Evolutionary conservation across 2,329 filamentous ascomycete genomes (phyloP).

Genomic region (Diaporthe nobilis): DNA sequence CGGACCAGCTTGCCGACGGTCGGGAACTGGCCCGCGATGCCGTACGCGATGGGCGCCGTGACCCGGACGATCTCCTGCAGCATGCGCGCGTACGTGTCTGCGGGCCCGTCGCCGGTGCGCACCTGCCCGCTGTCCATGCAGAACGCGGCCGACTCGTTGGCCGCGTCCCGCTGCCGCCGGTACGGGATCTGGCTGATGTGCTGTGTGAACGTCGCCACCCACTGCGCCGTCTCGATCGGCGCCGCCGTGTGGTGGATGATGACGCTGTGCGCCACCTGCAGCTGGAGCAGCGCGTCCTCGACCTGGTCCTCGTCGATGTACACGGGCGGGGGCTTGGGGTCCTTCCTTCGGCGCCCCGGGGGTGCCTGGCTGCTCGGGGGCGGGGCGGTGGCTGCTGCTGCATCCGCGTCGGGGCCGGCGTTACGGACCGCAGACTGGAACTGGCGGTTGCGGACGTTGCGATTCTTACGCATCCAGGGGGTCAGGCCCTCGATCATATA

Average conservation of each 20-base stretch:
- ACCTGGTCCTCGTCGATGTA: constrained; percentile 77
- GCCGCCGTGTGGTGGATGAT: constrained; percentile 78
- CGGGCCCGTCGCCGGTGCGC: constrained; percentile 73
- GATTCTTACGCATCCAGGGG: constrained; percentile 78
- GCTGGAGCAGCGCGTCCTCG: constrained; percentile 78
- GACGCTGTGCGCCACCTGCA: constrained; percentile 77
- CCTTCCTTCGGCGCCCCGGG: constrained; percentile 54
- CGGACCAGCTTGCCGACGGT: constrained; percentile 70
- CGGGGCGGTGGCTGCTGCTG: constrained; percentile 31
- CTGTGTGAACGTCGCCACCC: constrained; percentile 82
- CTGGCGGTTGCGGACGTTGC: constrained; percentile 75
- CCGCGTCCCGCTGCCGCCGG: constrained; percentile 66
- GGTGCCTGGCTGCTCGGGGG: constrained; percentile 45
- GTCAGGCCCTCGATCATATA: constrained; percentile 81
- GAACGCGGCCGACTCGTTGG: constrained; percentile 72
- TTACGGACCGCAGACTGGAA: constrained; percentile 76
- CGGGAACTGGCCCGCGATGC: constrained; percentile 73
- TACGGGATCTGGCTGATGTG: constrained; percentile 85
- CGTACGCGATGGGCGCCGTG: constrained; percentile 80
- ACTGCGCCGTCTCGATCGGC: constrained; percentile 76
- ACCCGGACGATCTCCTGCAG: constrained; percentile 81
- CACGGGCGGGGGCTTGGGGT: constrained; percentile 54
- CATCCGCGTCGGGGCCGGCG: constrained; percentile 52
- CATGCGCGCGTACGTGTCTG: constrained; percentile 81
- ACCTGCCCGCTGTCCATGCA: constrained; percentile 87